phyloP scores from a whole-genome alignment of 108 stramenopile genomes.

The Craspedostauros australis region DNA sequence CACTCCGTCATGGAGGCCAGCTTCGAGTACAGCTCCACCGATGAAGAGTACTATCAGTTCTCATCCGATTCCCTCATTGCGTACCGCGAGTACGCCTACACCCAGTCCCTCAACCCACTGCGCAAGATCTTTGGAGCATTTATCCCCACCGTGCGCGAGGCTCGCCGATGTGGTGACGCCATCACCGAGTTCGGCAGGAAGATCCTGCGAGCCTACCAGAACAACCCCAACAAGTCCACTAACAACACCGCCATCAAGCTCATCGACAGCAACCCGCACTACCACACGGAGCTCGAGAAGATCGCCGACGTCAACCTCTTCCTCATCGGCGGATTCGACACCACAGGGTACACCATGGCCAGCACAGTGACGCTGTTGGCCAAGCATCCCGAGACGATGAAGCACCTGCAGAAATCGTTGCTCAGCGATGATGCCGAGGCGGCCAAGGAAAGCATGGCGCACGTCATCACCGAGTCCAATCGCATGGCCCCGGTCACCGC shows the following conservation, averaged over 20 bases:
- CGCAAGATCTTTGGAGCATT: constrained; percentile 17
- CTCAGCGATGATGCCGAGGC: not conserved
- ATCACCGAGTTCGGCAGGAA: not conserved
- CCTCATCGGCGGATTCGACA: constrained; percentile 26
- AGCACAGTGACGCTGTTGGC: constrained; percentile 12
- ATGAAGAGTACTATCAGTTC: too few relatives aligned
- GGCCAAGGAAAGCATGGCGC: constrained; percentile 1
- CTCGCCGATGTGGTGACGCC: not conserved
- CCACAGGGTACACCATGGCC: constrained; percentile 15
- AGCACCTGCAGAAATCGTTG: not conserved
- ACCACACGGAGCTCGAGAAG: not conserved
- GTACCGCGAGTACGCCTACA: too few relatives aligned
- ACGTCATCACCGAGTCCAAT: constrained; percentile 25
- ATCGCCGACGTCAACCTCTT: constrained; percentile 9
- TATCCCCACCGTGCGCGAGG: constrained; percentile 21
- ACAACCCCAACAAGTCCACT: not conserved
- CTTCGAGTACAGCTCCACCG: too few relatives aligned
- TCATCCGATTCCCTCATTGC: too few relatives aligned
- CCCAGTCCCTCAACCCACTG: constrained; percentile 24
- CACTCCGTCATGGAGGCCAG: too few relatives aligned
- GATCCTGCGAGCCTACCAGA: constrained; percentile 14
- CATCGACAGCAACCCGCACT: not conserved
- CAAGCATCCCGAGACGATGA: constrained; percentile 6
- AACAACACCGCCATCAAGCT: constrained; percentile 9
- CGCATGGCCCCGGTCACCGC: constrained; percentile 15